Evolutionary conservation across 2,329 filamentous ascomycete species (phyloP), one percentile per base, ranked within the genome.

Genomic region (Tolypocladium endophyticum): DNA sequence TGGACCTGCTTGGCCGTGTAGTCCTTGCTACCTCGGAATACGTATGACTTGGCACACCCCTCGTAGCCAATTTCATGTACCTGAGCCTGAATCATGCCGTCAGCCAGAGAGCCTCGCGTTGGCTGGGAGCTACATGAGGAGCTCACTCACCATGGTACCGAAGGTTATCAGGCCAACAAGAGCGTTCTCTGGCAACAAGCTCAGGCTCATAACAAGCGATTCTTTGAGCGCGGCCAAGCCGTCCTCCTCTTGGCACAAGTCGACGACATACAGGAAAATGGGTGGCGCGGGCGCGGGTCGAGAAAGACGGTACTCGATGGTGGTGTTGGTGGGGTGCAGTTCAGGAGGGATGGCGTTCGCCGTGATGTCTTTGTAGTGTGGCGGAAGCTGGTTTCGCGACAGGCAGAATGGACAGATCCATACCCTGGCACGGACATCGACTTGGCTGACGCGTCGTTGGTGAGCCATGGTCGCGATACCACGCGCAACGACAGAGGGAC

Each of bases 1-100:
- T 97, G 93, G n/a, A 99, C 92, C 73, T 97, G 92, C 78, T 97
- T 97, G 58, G 92, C 90, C n/a, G 87, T 83, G 74, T 99, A 99
- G 70, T 99, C 94, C 79, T 97, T 99, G 80, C 87, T 97, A 45
- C 94, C 94, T 60, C 93, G 86, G 82, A 99, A 99, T 50, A 99
- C 94, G 70, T 97, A 99, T 7, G 93, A 97, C 77, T 97, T 99
- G 65, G 94, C 91, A 75, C 94, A 99, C 76, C 97, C 94, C 59
- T 90, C 92, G 72, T 99, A 99, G 59, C 94, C 94, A 66, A 99
- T 90, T 76, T 99, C 94, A 72, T 99, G 94, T 23, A 99, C 91
- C 84, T 97, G 92, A 38, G 91, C 86, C 89, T 92, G 66, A 6
- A 25, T 20, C 7, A n/a, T 16, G 8, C 12, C 5, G 41, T 59